phyloP scores from a whole-genome alignment of 495 filamentous ascomycete species.

The Xylaria flabelliformis region DNA sequence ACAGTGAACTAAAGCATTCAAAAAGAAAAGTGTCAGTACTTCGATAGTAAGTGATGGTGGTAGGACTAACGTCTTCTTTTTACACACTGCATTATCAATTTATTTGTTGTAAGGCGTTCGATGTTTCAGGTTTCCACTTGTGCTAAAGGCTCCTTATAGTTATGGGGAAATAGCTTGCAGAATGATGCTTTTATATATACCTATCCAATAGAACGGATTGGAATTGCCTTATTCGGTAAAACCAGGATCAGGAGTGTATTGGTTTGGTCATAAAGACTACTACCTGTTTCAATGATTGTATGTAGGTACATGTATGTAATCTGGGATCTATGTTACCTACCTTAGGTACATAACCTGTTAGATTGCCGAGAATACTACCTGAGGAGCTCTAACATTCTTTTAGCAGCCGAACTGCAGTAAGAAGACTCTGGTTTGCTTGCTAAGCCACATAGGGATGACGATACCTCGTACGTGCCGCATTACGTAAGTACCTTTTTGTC shows the following conservation, averaged over 20 bases:
- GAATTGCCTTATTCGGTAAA: background rate
- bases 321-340: background rate
- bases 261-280: background rate
- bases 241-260: background rate
- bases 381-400: background rate
- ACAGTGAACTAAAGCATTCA: too few relatives aligned
- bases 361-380: conserved; percentile 5
- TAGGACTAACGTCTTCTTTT: too few relatives aligned
- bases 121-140: background rate
- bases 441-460: background rate
- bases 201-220: background rate
- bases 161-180: background rate
- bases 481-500: background rate
- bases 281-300: background rate
- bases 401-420: too few relatives aligned
- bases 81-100: too few relatives aligned
- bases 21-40: too few relatives aligned
- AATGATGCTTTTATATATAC: background rate
- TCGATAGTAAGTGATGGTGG: too few relatives aligned
- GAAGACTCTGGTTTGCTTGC: background rate
- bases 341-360: background rate
- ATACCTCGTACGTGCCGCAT: background rate
- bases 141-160: too few relatives aligned
- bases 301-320: background rate
- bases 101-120: background rate